A percentile compares a stretch with the other conserved stretches of the same genome.
Evolutionary conservation across 129 eudicot species (phyloP).

Genomic region (Scalesia atractyloides): DNA sequence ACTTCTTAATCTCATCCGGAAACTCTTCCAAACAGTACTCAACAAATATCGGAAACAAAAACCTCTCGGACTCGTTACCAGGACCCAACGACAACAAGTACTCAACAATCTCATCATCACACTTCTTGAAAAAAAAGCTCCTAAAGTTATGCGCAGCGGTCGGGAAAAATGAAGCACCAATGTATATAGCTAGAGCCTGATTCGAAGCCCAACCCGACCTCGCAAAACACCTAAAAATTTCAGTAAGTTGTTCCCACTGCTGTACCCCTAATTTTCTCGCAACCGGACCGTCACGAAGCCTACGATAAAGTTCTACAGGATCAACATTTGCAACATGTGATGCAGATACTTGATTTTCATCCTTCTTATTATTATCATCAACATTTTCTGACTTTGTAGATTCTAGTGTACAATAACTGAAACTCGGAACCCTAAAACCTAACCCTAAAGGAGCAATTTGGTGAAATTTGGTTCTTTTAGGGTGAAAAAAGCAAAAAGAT

Average conservation of each 20-base stretch:
- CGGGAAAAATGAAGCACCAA: constrained; percentile 73
- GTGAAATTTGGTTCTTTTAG: constrained; percentile 23
- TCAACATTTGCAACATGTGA: constrained; percentile 46
- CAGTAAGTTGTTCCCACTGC: constrained; percentile 48
- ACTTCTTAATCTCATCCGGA: constrained; percentile 70
- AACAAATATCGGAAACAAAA: constrained; percentile 83
- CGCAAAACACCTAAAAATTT: constrained; percentile 51
- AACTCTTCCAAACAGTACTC: constrained; percentile 79
- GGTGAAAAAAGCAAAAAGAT: constrained; percentile 11
- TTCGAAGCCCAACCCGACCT: constrained; percentile 83
- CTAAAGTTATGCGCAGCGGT: constrained; percentile 59
- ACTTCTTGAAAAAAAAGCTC: constrained; percentile 47
- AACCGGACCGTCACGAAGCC: constrained; percentile 41
- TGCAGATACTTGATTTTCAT: constrained; percentile 18
- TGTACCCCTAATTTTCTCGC: constrained; percentile 24
- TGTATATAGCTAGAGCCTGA: constrained; percentile 88
- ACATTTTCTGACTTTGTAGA: too few relatives aligned
- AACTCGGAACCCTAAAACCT: constrained; percentile 15
- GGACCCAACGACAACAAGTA: constrained; percentile 65
- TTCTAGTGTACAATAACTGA: constrained; percentile 33
- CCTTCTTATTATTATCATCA: background rate
- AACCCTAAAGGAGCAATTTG: background rate
- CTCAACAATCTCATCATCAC: constrained; percentile 42
- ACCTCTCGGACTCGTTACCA: constrained; percentile 59
- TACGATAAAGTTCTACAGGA: constrained; percentile 65